Evolutionary conservation across 2,329 filamentous ascomycete species (phyloP).

Genomic region (Cryoendolithus antarcticus): DNA sequence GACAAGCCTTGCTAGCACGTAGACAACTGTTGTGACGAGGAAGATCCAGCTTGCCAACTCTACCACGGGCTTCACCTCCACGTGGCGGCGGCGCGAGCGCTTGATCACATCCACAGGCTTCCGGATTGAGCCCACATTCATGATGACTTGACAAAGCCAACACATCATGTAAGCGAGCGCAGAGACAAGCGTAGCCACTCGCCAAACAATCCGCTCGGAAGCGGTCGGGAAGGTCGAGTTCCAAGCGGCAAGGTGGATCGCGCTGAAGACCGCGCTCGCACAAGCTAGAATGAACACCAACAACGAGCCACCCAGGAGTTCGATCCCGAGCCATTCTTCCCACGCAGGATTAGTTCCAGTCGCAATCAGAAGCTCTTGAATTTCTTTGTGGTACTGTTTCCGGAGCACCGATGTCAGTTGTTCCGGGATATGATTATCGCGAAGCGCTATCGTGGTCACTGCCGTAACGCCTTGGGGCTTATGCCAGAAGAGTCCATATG

Average conservation of each 20-base stretch:
- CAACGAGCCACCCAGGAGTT: too few relatives aligned
- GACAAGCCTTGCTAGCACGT: not conserved
- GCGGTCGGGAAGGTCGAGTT: conserved; percentile 8
- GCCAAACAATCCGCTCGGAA: conserved; percentile 6
- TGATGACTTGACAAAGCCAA: too few relatives aligned
- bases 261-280: too few relatives aligned
- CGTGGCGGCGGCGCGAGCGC: too few relatives aligned
- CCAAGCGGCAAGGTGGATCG: conserved; percentile 8
- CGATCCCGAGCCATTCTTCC: too few relatives aligned
- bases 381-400: too few relatives aligned
- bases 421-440: too few relatives aligned
- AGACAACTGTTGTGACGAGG: not conserved
- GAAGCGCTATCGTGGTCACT: too few relatives aligned
- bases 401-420: too few relatives aligned
- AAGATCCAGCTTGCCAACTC: not conserved
- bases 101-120: not conserved
- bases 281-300: too few relatives aligned
- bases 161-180: not conserved
- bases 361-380: too few relatives aligned
- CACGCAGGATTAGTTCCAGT: too few relatives aligned
- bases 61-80: not conserved
- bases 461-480: conserved; percentile 5
- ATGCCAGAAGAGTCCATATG: conserved; percentile 2
- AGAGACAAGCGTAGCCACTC: conserved; percentile 3
- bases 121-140: not conserved